Evolutionary conservation across 352 stramenopile species (phyloP).

Genomic region (Pythium oligandrum): DNA sequence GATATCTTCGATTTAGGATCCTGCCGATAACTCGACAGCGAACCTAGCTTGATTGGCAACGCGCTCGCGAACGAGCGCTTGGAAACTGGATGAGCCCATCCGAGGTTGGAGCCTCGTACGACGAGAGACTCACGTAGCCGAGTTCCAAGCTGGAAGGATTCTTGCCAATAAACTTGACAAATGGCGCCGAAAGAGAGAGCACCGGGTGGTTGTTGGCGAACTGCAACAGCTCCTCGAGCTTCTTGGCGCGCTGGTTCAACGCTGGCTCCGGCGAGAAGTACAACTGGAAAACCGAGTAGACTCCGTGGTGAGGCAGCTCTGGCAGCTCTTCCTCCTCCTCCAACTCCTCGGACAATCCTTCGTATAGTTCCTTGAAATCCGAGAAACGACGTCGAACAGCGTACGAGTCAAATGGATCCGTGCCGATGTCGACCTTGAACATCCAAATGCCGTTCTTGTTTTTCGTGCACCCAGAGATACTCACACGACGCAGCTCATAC

Average conservation of each 20-base stretch:
- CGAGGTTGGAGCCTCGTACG: constrained; percentile 55
- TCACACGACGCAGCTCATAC: constrained; percentile 43
- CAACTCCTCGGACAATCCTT: constrained; percentile 34
- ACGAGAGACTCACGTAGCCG: constrained; percentile 66
- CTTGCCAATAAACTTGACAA: constrained; percentile 63
- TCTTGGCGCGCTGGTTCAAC: constrained; percentile 42
- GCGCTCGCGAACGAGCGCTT: constrained; percentile 6
- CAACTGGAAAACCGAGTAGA: constrained; percentile 65
- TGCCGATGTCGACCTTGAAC: constrained; percentile 69
- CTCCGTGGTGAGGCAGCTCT: constrained; percentile 52
- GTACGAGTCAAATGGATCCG: constrained; percentile 52
- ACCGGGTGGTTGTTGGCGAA: constrained; percentile 50
- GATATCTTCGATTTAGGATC: constrained; percentile 5
- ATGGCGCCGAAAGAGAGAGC: constrained; percentile 33
- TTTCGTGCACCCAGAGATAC: constrained; percentile 59
- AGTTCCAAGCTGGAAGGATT: constrained; percentile 59
- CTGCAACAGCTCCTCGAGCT: constrained; percentile 53
- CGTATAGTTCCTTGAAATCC: constrained; percentile 68
- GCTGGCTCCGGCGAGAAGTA: constrained; percentile 57
- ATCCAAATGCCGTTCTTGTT: constrained; percentile 67
- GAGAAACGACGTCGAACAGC: constrained; percentile 67
- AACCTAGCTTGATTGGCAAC: constrained; percentile 13
- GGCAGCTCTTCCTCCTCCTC: constrained; percentile 21
- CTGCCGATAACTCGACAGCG: neutral
- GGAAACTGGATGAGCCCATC: constrained; percentile 24